phyloP scores from a whole-genome alignment of 2,329 filamentous ascomycete species.

The Aspergillus chevalieri region DNA sequence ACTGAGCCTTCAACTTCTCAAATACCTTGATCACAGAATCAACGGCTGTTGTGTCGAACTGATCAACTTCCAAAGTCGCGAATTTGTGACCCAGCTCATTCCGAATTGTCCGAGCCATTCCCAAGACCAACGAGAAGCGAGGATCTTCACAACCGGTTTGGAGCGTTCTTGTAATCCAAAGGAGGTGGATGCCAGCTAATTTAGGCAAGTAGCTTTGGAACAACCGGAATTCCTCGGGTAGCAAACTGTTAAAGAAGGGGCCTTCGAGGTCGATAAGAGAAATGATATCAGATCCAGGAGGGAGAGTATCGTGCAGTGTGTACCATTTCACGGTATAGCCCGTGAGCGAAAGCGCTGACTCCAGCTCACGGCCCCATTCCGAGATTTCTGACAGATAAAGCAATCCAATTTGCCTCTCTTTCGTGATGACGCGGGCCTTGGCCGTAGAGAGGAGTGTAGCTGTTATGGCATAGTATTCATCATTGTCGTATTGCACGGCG shows the following conservation, averaged over 20 bases:
- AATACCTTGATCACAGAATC: not conserved
- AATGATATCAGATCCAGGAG: not conserved
- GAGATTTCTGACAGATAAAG: not conserved
- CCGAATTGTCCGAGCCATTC: conserved; percentile 8
- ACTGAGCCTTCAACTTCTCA: conserved; percentile 3
- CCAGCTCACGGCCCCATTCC: not conserved
- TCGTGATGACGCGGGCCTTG: too few species aligned
- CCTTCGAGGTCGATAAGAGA: conserved; percentile 2
- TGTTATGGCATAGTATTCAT: too few species aligned
- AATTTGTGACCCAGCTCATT: conserved; percentile 6
- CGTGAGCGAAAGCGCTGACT: not conserved
- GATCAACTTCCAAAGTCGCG: conserved; percentile 7
- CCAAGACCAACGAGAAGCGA: conserved; percentile 6
- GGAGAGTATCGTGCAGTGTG: not conserved
- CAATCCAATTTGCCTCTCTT: not conserved
- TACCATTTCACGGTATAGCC: conserved; percentile 3
- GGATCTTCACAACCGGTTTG: conserved; percentile 7
- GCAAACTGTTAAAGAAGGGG: conserved; percentile 1
- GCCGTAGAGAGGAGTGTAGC: too few species aligned
- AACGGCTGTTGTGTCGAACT: not conserved
- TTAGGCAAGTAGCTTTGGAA: not conserved
- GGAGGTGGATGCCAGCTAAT: not conserved
- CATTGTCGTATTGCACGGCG: not conserved
- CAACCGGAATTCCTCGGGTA: not conserved
- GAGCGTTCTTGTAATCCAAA: conserved; percentile 7